phyloP scores from a whole-genome alignment of 1,284 basidiomycete species.

The Waitea zeae region DNA sequence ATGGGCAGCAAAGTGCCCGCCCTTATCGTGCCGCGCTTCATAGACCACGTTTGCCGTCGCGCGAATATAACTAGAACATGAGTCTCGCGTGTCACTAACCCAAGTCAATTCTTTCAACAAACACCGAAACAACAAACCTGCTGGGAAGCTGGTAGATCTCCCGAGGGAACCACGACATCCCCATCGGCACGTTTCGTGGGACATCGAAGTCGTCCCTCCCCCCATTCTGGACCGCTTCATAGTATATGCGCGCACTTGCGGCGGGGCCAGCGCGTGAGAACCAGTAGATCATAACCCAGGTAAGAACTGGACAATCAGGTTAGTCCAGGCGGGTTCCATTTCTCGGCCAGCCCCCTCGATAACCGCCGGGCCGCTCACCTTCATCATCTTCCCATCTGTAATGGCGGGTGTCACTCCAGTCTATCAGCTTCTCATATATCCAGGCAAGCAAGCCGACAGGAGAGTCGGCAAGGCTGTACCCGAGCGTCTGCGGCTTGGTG shows the following conservation, averaged over 20 bases:
- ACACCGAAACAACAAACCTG: not conserved
- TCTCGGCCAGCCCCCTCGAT: too few relatives aligned
- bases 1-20: slow-evolving; percentile 9
- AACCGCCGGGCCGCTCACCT: too few relatives aligned
- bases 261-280: slow-evolving; percentile 38
- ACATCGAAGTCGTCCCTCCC: too few relatives aligned
- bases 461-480: slow-evolving; percentile 37
- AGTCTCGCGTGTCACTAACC: not conserved
- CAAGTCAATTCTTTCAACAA: not conserved
- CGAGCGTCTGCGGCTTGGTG: slow-evolving; percentile 39
- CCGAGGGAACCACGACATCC: slow-evolving; percentile 29
- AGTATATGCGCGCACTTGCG: slow-evolving; percentile 37
- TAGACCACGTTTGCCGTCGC: slow-evolving; percentile 7
- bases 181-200: slow-evolving; percentile 25
- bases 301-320: slow-evolving; percentile 22
- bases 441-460: slow-evolving; percentile 38
- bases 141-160: slow-evolving; percentile 20
- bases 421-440: slow-evolving; percentile 40
- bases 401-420: slow-evolving; percentile 30
- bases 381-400: slow-evolving; percentile 36
- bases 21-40: slow-evolving; percentile 4
- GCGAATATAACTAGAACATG: not conserved
- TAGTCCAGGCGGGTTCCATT: too few relatives aligned
- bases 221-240: too few relatives aligned
- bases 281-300: slow-evolving; percentile 41